Base-by-base conservation (phyloP, 768 basidiomycete genomes). In the Boletellus ananas region DNA sequence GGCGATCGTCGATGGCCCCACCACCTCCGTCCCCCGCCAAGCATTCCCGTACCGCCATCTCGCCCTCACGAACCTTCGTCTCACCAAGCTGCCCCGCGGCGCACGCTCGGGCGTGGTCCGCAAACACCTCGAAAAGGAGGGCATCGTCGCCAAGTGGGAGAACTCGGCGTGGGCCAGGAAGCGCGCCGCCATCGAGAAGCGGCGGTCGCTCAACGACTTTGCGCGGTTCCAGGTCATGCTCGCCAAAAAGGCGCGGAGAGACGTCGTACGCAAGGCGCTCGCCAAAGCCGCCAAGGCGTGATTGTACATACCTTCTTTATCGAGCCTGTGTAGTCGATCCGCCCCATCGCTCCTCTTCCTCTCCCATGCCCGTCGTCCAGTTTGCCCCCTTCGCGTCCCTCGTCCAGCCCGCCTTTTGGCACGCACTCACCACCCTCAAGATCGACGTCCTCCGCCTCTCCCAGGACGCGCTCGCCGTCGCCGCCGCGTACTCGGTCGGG, bases 1-100 rank as follows among this genome's bases (percentile, higher is more conserved):
- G 95, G 95, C 94, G 31, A 83, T 99, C 67, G 83, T 98, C 64
- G 95, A 98, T 72, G 94, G 94, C 40, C 94, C 96, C 47, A 79
- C 81, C 33, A 92, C 94, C 51, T 83, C 79, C 55, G 94, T 99
- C 47, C 87, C 95, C 59, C 91, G 96, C 63, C 95, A 96, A 73
- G 66, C 87, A 23, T 90, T 84, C 78, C 82, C 90, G 58, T 97
- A 88, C 84, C 88, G 88, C 69, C 86, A 96, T 74, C 79, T 97
- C 63, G 81, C 85, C 67, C 88, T 99, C 66, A 97, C 94, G 20
- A 87, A 90, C 50, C 76, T 94, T 71, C 75, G 81, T 60, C 76
- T 97, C 59, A 79, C 83, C 55, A 81, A 81, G 53, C 84, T 99
- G 43, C 92, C 94, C 65, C 92, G 94, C 58, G 89, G 70, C 44